A percentile compares a stretch with the other conserved stretches of the same genome.
These are phyloP conservation scores for Auricularia sp. DNA, from an alignment of 768 basidiomycete species.

Conservation along the genomic window DNA sequence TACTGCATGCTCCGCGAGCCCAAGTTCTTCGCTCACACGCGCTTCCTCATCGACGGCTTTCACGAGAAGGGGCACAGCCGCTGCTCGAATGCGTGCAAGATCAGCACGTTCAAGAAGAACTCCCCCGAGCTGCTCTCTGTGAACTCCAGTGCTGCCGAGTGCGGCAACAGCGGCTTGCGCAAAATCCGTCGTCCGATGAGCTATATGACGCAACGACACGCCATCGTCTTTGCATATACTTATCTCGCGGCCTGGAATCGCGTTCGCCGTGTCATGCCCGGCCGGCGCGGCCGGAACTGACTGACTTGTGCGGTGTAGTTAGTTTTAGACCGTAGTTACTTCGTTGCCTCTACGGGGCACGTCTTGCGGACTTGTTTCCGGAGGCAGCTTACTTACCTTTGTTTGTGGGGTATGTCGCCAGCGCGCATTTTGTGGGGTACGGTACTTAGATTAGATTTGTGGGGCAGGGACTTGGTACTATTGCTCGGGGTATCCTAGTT, in stretches of 20 bases:
- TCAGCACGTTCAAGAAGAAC: constrained; percentile 20
- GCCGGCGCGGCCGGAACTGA: too few species aligned
- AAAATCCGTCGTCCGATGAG: constrained; percentile 22
- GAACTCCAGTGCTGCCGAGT: constrained; percentile 29
- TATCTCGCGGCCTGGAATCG: background rate
- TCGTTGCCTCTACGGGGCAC: too few species aligned
- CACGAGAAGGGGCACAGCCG: constrained; percentile 26
- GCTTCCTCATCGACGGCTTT: constrained; percentile 26
- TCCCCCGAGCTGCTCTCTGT: constrained; percentile 14
- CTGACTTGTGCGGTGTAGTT: too few species aligned
- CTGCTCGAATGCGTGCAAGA: constrained; percentile 23
- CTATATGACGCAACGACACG: constrained; percentile 23
- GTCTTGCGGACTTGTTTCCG: too few species aligned
- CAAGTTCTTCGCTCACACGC: constrained; percentile 24
- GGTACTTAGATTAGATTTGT: too few species aligned
- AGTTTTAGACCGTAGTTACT: too few species aligned
- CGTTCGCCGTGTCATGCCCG: background rate
- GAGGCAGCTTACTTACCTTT: too few species aligned
- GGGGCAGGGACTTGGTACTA: too few species aligned
- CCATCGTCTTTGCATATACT: constrained; percentile 17
- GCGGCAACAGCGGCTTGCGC: constrained; percentile 22
- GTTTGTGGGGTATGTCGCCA: too few species aligned
- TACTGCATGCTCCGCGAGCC: constrained; percentile 24
- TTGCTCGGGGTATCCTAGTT: too few species aligned
- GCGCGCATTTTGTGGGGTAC: too few species aligned